These are phyloP conservation scores for Tubosaeta brunneosetosa DNA, from an alignment of 768 basidiomycete species.

Conservation along the genomic window DNA sequence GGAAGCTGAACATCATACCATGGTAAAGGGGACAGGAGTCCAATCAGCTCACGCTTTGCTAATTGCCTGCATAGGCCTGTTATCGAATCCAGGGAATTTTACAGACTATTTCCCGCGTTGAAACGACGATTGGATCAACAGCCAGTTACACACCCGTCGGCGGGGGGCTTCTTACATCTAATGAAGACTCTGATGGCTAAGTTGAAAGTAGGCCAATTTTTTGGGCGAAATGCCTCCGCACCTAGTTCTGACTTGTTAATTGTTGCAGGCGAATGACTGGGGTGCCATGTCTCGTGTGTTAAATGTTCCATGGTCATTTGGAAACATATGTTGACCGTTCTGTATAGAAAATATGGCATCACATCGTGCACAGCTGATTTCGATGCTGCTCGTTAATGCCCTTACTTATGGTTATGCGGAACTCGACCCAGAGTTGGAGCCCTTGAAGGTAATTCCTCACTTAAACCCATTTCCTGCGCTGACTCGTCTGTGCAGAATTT, in stretches of 20 bases:
- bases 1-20: constrained; percentile 52
- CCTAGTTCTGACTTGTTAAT: neutral
- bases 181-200: constrained; percentile 67
- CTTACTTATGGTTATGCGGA: constrained; percentile 45
- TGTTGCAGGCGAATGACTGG: constrained; percentile 55
- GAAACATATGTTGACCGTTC: too few species aligned
- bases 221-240: neutral
- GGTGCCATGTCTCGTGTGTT: constrained; percentile 56
- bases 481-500: constrained; percentile 37
- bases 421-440: constrained; percentile 41
- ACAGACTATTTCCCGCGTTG: too few species aligned
- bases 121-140: too few species aligned
- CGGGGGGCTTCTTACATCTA: constrained; percentile 50
- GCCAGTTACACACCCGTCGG: constrained; percentile 42
- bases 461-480: too few species aligned
- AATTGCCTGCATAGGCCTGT: constrained; percentile 29
- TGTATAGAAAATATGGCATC: constrained; percentile 43
- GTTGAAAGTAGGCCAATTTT: constrained; percentile 41
- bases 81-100: too few species aligned
- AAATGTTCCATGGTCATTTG: too few species aligned
- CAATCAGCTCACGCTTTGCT: neutral
- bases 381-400: constrained; percentile 41
- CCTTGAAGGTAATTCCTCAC: constrained; percentile 44
- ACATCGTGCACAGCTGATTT: constrained; percentile 43
- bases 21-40: constrained; percentile 32